These are phyloP conservation scores for Micractinium sp. DNA, from an alignment of 139 green algal genomes.

Conservation along the genomic window DNA sequence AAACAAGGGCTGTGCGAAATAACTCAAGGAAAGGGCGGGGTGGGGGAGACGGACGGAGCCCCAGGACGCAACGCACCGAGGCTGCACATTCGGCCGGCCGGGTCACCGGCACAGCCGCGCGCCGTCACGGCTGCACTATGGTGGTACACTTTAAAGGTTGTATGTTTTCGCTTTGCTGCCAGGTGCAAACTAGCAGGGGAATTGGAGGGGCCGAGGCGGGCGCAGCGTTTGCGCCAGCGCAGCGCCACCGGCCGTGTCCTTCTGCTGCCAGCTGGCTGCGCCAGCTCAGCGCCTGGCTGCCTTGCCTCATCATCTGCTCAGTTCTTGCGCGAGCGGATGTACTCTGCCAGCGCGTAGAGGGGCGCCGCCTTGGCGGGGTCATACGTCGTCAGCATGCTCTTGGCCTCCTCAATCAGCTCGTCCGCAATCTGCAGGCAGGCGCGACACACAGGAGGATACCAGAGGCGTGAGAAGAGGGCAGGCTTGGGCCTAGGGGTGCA, in stretches of 20 bases:
- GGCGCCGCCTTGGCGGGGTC: conserved; percentile 79
- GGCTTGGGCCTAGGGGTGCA: background rate
- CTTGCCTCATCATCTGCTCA: conserved; percentile 40
- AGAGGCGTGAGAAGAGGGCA: background rate
- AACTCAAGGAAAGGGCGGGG: background rate
- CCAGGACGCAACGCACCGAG: background rate
- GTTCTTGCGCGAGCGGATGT: conserved; percentile 95
- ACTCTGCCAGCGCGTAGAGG: conserved; percentile 93
- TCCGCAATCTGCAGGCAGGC: conserved; percentile 74
- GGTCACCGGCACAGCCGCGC: background rate
- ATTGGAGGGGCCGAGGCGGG: background rate
- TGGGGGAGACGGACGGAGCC: background rate
- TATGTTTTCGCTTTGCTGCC: background rate
- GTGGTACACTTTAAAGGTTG: background rate
- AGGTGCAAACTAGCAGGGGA: too few species aligned
- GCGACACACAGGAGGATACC: background rate
- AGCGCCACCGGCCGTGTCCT: too few species aligned
- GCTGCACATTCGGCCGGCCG: background rate
- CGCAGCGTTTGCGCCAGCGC: too few species aligned
- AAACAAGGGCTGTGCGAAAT: background rate
- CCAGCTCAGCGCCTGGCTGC: background rate
- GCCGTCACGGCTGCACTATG: background rate
- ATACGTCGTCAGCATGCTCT: conserved; percentile 86
- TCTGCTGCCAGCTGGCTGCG: background rate
- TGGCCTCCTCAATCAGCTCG: conserved; percentile 93